Conservation (phyloP, 1,284 basidiomycete genomes). For the Omphalotus olearius region DNA sequence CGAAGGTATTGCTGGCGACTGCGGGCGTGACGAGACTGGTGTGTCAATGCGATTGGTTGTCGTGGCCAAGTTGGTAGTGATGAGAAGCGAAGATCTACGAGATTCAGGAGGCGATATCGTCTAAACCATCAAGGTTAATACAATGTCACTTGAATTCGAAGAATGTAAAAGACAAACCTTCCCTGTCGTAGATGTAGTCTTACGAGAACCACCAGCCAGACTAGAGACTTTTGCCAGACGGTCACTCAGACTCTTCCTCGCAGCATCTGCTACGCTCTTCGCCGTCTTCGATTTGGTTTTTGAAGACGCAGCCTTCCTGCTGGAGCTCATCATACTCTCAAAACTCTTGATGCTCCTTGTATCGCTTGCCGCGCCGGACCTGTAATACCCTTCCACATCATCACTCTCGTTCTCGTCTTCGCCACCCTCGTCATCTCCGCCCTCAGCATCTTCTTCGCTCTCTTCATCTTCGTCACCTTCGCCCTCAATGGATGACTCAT, state of each 20-base stretch:
- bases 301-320: slow-evolving; percentile 23
- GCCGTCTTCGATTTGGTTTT: slow-evolving; percentile 19
- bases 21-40: slow-evolving; percentile 41
- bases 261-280: slow-evolving; percentile 19
- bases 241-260: slow-evolving; percentile 67
- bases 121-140: slow-evolving; percentile 5
- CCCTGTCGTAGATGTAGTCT: neutral
- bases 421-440: slow-evolving; percentile 28
- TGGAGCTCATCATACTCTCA: slow-evolving; percentile 71
- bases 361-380: slow-evolving; percentile 41
- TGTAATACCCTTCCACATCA: slow-evolving; percentile 30
- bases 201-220: slow-evolving; percentile 44
- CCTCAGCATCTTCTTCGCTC: slow-evolving; percentile 30
- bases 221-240: slow-evolving; percentile 69
- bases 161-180: neutral
- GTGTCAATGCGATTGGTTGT: slow-evolving; percentile 30
- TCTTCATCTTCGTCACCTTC: slow-evolving; percentile 29
- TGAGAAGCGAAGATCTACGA: slow-evolving; percentile 40
- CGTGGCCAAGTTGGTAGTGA: slow-evolving; percentile 16
- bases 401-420: slow-evolving; percentile 26
- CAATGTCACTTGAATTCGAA: neutral
- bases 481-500: slow-evolving; percentile 15
- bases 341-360: slow-evolving; percentile 75
- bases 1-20: slow-evolving; percentile 29
- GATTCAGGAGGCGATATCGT: slow-evolving; percentile 40